phyloP scores from a whole-genome alignment of 2,329 filamentous ascomycete genomes.

The Talaromyces marneffei region DNA sequence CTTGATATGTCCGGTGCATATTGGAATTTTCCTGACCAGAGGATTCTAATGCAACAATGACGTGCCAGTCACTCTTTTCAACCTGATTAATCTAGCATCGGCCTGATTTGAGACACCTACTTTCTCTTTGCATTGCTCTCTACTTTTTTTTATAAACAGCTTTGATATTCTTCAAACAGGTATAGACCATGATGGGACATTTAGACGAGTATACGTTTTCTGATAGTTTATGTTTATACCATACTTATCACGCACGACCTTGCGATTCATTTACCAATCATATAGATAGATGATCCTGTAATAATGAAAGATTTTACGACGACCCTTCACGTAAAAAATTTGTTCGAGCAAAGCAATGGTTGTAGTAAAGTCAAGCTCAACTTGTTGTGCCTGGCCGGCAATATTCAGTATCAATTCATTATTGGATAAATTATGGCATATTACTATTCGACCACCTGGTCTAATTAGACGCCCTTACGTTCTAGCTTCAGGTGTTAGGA shows the following conservation, averaged over 20 bases:
- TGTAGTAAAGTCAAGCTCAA: not conserved
- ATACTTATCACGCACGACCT: not conserved
- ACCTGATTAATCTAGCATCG: not conserved
- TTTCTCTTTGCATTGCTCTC: not conserved
- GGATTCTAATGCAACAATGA: not conserved
- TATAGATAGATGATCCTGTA: too few relatives aligned
- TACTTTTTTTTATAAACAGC: not conserved
- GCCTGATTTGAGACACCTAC: not conserved
- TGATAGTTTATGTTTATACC: not conserved
- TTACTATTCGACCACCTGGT: not conserved
- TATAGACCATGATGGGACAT: not conserved
- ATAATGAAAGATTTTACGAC: too few relatives aligned
- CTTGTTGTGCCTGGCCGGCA: not conserved
- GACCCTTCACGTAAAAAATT: not conserved
- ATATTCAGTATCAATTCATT: not conserved
- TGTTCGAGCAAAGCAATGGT: not conserved
- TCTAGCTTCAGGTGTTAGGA: not conserved
- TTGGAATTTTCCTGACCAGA: not conserved
- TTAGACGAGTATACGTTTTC: not conserved
- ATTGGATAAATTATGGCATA: not conserved
- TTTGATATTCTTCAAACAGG: not conserved
- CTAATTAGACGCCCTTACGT: not conserved
- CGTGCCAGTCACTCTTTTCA: not conserved
- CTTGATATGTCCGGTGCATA: not conserved
- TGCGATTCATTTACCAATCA: not conserved